A percentile compares a stretch with the other conserved stretches of the same genome.
phyloP scores from a whole-genome alignment of 108 stramenopile genomes.

The Licmophora abbreviata region DNA sequence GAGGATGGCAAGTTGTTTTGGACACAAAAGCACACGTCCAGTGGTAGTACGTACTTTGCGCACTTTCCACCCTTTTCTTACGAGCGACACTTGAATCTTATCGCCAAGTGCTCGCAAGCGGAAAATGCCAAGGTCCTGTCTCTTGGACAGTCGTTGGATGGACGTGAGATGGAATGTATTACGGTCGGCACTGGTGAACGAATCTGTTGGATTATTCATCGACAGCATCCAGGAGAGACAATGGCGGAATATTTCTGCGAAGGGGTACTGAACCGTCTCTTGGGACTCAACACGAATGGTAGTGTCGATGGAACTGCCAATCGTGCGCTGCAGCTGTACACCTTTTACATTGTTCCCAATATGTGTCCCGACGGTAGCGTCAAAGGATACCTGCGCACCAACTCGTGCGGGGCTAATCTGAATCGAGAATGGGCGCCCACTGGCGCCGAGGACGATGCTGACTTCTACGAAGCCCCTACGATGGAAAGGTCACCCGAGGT shows the following conservation, averaged over 20 bases:
- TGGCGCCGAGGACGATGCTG: constrained; percentile 9
- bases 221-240: constrained; percentile 77
- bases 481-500: constrained; percentile 79
- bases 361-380: constrained; percentile 83
- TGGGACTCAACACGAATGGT: constrained; percentile 38
- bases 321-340: constrained; percentile 40
- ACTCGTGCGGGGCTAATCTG: constrained; percentile 72
- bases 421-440: constrained; percentile 84
- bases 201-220: constrained; percentile 74
- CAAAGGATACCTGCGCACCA: constrained; percentile 70
- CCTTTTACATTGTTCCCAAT: constrained; percentile 81
- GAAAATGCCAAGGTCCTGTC: constrained; percentile 33
- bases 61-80: constrained; percentile 77
- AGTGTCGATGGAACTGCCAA: constrained; percentile 34
- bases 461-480: constrained; percentile 66
- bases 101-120: constrained; percentile 28
- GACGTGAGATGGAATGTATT: constrained; percentile 70
- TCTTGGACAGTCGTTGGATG: constrained; percentile 57
- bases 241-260: constrained; percentile 54
- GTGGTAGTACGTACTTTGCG: constrained; percentile 47
- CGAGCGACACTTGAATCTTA: constrained; percentile 57
- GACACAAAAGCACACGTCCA: constrained; percentile 40
- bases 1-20: constrained; percentile 50
- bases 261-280: constrained; percentile 51
- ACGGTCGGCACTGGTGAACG: constrained; percentile 44